A percentile compares a stretch with the other conserved stretches of the same genome.
These are phyloP conservation scores for Suhomyces emberorum DNA, from an alignment of 805 yeast species.

Conservation along the genomic window DNA sequence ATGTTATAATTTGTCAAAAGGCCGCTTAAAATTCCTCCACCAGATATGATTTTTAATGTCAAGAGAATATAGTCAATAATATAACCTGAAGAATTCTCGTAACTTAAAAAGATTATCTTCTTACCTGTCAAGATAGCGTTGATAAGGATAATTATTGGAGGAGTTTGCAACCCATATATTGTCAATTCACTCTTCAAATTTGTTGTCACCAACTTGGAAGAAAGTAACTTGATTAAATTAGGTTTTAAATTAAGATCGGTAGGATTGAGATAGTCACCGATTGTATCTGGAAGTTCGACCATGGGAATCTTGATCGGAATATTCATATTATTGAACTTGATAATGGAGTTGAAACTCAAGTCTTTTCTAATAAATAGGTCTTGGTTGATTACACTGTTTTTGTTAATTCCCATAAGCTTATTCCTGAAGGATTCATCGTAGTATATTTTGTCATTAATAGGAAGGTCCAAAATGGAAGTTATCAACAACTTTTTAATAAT, in stretches of 20 bases:
- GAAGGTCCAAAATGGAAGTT: constrained; percentile 42
- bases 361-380: constrained; percentile 43
- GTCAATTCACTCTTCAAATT: constrained; percentile 46
- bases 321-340: constrained; percentile 38
- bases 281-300: constrained; percentile 37
- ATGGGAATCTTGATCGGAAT: constrained; percentile 46
- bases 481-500: constrained; percentile 36
- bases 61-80: constrained; percentile 40
- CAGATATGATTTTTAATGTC: constrained; percentile 39
- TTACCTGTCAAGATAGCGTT: constrained; percentile 39
- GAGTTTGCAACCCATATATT: constrained; percentile 52
- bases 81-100: constrained; percentile 41
- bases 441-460: constrained; percentile 40
- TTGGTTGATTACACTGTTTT: constrained; percentile 19
- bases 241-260: constrained; percentile 43
- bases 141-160: constrained; percentile 37
- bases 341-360: constrained; percentile 38
- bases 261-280: constrained; percentile 45
- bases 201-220: constrained; percentile 31
- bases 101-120: constrained; percentile 35
- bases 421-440: constrained; percentile 37
- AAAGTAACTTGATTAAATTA: constrained; percentile 32
- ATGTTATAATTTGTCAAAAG: constrained; percentile 36
- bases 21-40: constrained; percentile 43
- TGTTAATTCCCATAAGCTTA: constrained; percentile 30